Conservation (phyloP, 805 yeast genomes). For the Starmerella etchellsii region DNA sequence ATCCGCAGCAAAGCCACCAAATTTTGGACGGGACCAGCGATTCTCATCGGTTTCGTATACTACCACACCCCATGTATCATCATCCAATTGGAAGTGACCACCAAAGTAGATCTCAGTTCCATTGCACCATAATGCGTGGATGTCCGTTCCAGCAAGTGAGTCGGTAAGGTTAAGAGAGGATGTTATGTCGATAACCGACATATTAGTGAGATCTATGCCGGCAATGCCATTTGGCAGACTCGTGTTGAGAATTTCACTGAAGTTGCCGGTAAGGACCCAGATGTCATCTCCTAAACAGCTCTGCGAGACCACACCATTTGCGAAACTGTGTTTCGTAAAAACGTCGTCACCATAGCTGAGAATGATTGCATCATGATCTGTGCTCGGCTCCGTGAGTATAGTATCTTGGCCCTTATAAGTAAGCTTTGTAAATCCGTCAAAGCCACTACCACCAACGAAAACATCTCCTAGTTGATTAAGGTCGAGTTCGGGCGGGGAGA, state of each 20-base stretch:
- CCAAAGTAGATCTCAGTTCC: constrained; percentile 55
- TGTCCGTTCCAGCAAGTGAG: constrained; percentile 1
- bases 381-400: constrained; percentile 14
- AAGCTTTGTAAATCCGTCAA: constrained; percentile 27
- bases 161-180: background rate
- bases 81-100: constrained; percentile 51
- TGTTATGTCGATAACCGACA: background rate
- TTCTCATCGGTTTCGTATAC: constrained; percentile 42
- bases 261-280: constrained; percentile 18
- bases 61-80: constrained; percentile 47
- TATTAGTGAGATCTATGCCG: constrained; percentile 3
- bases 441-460: constrained; percentile 11
- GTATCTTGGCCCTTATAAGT: constrained; percentile 29
- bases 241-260: constrained; percentile 8
- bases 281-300: constrained; percentile 17
- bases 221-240: constrained; percentile 7
- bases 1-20: constrained; percentile 59
- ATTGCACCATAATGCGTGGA: constrained; percentile 40
- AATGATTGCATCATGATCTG: constrained; percentile 15
- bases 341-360: constrained; percentile 8
- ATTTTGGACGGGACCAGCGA: constrained; percentile 40
- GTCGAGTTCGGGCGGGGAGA: constrained; percentile 4
- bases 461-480: constrained; percentile 12
- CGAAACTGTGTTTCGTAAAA: constrained; percentile 20
- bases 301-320: constrained; percentile 16